Base-by-base conservation (phyloP, 148 eudicot genomes). In the Selenicereus undatus region DNA sequence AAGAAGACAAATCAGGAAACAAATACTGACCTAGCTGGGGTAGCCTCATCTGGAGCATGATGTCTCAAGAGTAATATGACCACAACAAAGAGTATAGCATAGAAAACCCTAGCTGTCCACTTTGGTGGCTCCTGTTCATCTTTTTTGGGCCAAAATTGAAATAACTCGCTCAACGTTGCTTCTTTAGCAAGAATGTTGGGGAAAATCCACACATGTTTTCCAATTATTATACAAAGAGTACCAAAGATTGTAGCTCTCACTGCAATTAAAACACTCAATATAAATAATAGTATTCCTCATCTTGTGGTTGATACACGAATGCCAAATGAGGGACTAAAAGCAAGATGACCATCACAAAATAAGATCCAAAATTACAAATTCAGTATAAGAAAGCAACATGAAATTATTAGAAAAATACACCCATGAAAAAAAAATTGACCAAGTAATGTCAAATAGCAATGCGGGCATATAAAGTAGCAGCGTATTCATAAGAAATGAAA, bases 41-140 rank as follows among this genome's bases (percentile, higher is more conserved):
- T 98, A 84, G 98, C 99, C 86, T 96, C 99, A 87, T 96, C 99
- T 76, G 99, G 98, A 80, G 98, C 99, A 92, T 93, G 99, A 86
- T 96, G 99, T 87, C 97, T 92, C 88, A 93, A 79, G 71, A 96
- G 79, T 75, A 90, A 71, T 81, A 96, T 89, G 78, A 84, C 89
- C 48, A 91, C 83, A 76, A 89, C 87, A 82, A 94, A 87, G 30
- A 91, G 85, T 32, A 88, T n/a, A 52, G 95, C 89, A 86, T 83
- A 96, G 82, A 96, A 93, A 79, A 96, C 88, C 83, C 99, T 81
- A 32, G 92, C 90, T 21, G 99, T 93, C 98, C 97, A 93, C 78
- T 93, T 96, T 5, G 99, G 97, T 76, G 89, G 84, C 79, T 93
- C 99, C 76, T 81, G 98, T 80, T 96, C 99, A 69, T 96, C 99